Evolutionary conservation across 2,329 filamentous ascomycete genomes (phyloP).

Genomic region (Curvularia verruculosa): DNA sequence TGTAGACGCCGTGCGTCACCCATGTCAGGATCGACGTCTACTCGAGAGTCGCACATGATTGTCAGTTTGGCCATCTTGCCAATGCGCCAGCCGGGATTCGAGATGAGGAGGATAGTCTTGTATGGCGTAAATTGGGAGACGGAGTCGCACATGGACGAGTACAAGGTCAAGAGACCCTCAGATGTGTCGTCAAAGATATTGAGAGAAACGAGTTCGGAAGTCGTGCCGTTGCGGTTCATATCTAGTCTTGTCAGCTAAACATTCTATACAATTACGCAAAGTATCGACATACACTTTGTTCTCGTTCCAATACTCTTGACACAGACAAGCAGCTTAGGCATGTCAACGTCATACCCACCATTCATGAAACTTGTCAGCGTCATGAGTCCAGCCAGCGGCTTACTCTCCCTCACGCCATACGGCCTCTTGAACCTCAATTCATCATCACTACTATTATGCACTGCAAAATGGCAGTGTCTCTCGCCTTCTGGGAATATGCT

Average conservation of each 20-base stretch:
- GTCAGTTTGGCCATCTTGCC: constrained; percentile 45
- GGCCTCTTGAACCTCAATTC: constrained; percentile 55
- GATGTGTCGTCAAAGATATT: constrained; percentile 65
- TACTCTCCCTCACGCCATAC: constrained; percentile 48
- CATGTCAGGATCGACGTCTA: constrained; percentile 63
- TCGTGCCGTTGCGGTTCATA: constrained; percentile 54
- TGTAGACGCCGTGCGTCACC: constrained; percentile 62
- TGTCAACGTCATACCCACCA: constrained; percentile 60
- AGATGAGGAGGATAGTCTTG: constrained; percentile 59
- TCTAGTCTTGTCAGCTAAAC: constrained; percentile 37
- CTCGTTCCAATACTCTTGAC: constrained; percentile 63
- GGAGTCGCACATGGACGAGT: constrained; percentile 58
- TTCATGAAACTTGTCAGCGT: constrained; percentile 62
- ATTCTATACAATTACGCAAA: not conserved
- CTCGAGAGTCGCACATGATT: constrained; percentile 53
- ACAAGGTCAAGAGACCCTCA: constrained; percentile 60
- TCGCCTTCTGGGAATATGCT: constrained; percentile 65
- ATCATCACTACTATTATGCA: constrained; percentile 58
- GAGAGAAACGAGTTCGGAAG: constrained; percentile 58
- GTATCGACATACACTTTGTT: constrained; percentile 52
- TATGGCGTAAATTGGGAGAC: constrained; percentile 55
- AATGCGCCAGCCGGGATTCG: constrained; percentile 52
- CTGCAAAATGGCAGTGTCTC: constrained; percentile 59
- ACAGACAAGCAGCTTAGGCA: constrained; percentile 62
- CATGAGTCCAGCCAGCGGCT: constrained; percentile 58